These are phyloP conservation scores for Penicillium sp. DNA, from an alignment of 2,329 filamentous ascomycete species.

Conservation along the genomic window DNA sequence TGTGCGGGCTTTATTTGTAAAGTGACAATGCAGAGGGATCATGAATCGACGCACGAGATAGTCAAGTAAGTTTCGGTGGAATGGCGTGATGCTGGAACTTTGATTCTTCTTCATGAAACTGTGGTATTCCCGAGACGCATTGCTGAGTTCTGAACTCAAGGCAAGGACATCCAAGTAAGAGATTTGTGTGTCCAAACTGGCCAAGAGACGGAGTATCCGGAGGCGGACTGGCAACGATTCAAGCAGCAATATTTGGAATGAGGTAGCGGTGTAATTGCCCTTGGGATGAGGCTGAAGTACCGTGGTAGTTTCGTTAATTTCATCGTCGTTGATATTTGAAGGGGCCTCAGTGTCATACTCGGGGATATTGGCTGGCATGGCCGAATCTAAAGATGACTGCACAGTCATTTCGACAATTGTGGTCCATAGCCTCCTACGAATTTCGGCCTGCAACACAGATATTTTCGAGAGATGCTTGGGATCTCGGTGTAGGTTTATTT, in stretches of 20 bases:
- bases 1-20: not conserved
- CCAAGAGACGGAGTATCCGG: not conserved
- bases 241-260: not conserved
- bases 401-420: not conserved
- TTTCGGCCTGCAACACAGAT: not conserved
- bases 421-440: not conserved
- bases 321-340: not conserved
- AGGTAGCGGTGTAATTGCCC: not conserved
- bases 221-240: not conserved
- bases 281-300: not conserved
- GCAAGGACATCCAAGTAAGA: not conserved
- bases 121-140: not conserved
- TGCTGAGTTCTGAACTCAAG: not conserved
- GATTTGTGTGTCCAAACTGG: not conserved
- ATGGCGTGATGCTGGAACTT: not conserved
- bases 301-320: not conserved
- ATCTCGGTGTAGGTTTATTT: not conserved
- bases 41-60: not conserved
- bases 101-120: not conserved
- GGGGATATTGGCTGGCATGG: not conserved
- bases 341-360: not conserved
- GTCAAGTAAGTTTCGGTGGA: not conserved
- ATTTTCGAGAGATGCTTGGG: not conserved
- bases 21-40: not conserved
- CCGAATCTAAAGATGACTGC: not conserved